These are phyloP conservation scores for Alloteropsis semialata DNA, from an alignment of 176 grass and related monocot genomes.

Conservation along the genomic window DNA sequence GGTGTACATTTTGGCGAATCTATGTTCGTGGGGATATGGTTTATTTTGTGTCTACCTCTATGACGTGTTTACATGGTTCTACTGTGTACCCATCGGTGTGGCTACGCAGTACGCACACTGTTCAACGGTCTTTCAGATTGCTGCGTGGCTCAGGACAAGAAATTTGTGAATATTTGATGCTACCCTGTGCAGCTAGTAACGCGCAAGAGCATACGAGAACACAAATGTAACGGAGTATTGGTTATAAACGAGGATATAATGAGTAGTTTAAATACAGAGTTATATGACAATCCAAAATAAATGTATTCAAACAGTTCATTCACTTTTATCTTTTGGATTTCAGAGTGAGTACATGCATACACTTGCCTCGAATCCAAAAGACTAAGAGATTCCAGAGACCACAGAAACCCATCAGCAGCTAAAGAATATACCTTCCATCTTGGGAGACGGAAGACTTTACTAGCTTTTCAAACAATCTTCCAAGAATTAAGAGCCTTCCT, in stretches of 20 bases:
- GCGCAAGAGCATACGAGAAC: neutral
- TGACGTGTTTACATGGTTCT: neutral
- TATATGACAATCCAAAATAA: neutral
- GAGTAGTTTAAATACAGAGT: neutral
- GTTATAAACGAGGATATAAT: neutral
- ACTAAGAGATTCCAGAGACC: neutral
- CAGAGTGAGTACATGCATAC: neutral
- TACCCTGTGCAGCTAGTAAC: neutral
- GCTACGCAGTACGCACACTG: too few species aligned
- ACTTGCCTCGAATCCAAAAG: neutral
- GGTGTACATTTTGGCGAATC: neutral
- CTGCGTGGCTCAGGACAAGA: neutral
- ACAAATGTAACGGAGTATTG: neutral
- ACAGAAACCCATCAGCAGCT: neutral
- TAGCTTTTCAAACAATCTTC: neutral
- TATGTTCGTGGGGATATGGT: neutral
- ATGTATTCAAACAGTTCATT: neutral
- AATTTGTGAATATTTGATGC: neutral
- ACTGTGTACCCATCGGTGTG: neutral
- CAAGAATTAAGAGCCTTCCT: neutral
- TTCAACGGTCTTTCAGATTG: neutral
- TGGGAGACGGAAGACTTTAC: neutral
- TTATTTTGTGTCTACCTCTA: neutral
- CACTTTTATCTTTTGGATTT: too few species aligned
- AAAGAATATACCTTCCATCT: conserved; percentile 17